Percentiles rank a stretch among this genome's conserved stretches.
These are phyloP conservation scores for Cladophialophora bantiana DNA, from an alignment of 2,329 filamentous ascomycete species.

Conservation along the genomic window DNA sequence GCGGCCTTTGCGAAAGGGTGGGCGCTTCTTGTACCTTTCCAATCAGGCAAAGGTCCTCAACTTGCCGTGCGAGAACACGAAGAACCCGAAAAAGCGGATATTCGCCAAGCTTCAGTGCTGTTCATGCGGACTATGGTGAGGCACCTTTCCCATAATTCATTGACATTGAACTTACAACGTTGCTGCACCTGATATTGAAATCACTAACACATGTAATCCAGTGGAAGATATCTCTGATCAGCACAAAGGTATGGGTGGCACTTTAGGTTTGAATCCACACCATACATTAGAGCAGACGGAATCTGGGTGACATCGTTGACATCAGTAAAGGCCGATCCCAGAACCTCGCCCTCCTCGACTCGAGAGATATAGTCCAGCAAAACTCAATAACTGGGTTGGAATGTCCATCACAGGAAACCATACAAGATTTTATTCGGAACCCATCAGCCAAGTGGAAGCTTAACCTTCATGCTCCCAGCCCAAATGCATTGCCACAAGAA, in stretches of 20 bases:
- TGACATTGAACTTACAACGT: not conserved
- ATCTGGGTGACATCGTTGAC: not conserved
- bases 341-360: not conserved
- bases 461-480: not conserved
- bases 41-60: slow-evolving; percentile 17
- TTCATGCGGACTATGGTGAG: not conserved
- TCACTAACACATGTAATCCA: not conserved
- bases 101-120: not conserved
- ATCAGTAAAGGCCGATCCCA: not conserved
- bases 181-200: not conserved
- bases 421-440: not conserved
- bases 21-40: slow-evolving; percentile 23
- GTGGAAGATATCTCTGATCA: not conserved
- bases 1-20: slow-evolving; percentile 22
- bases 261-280: not conserved
- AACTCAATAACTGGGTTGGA: not conserved
- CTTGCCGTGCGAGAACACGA: not conserved
- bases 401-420: not conserved
- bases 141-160: not conserved
- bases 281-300: not conserved
- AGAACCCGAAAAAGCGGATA: not conserved
- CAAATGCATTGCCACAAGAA: not conserved
- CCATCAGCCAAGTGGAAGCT: not conserved
- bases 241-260: not conserved
- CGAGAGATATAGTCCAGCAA: not conserved